Evolutionary conservation across 2,329 filamentous ascomycete genomes (phyloP).

Genomic region (Beauveria medogensis): DNA sequence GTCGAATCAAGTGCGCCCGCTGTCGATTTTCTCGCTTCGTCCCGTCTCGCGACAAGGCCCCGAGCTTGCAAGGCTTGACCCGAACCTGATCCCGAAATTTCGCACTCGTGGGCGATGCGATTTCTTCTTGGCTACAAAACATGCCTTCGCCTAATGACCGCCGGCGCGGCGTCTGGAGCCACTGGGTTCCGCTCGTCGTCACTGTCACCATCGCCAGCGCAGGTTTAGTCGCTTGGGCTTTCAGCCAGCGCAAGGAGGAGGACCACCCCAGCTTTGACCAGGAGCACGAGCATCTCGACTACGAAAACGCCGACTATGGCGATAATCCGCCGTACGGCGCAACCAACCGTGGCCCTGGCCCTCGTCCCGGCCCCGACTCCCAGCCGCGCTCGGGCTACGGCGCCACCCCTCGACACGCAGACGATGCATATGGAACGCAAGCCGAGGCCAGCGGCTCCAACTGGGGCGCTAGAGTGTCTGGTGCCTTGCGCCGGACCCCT

Average conservation of each 20-base stretch:
- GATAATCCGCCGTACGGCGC: slow-evolving; percentile 44
- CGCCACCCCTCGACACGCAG: neutral
- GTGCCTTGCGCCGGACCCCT: slow-evolving; percentile 70
- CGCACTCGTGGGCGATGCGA: slow-evolving; percentile 57
- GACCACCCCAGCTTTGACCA: slow-evolving; percentile 56
- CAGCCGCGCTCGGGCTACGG: neutral
- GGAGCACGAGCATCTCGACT: slow-evolving; percentile 43
- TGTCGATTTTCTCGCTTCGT: neutral
- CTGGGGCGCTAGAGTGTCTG: slow-evolving; percentile 71
- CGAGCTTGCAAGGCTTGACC: neutral
- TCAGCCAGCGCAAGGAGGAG: slow-evolving; percentile 76
- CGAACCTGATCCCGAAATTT: slow-evolving; percentile 34
- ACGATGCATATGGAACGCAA: slow-evolving; percentile 26
- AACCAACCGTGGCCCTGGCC: slow-evolving; percentile 20
- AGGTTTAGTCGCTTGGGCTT: slow-evolving; percentile 83
- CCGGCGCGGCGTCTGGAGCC: slow-evolving; percentile 60
- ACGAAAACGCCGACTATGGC: slow-evolving; percentile 42
- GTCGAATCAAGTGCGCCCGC: neutral
- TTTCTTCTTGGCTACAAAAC: slow-evolving; percentile 36
- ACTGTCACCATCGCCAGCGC: slow-evolving; percentile 83
- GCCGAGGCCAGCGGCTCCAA: slow-evolving; percentile 35
- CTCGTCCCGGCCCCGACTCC: slow-evolving; percentile 10
- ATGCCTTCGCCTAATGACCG: slow-evolving; percentile 10
- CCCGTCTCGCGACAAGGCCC: neutral
- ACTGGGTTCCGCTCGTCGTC: slow-evolving; percentile 82